Base-by-base conservation (phyloP, 208 protist genomes). In the Eutreptiella sp. region DNA sequence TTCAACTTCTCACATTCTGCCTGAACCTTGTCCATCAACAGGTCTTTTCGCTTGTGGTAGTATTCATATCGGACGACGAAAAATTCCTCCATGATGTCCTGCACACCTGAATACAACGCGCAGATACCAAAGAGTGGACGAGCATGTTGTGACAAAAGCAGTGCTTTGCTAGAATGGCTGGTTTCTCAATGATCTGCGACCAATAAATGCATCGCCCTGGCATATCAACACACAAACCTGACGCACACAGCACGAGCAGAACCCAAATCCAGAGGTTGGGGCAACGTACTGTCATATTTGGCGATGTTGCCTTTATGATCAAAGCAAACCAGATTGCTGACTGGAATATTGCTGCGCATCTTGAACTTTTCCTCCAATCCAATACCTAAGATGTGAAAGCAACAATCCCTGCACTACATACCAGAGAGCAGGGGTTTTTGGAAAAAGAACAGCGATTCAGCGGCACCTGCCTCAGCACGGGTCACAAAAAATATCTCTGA, bases 301-400 rank as follows among this genome's bases (percentile, higher is more conserved):
- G 73, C 88, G 46, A 99, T 92, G 45, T 88, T 73, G 2, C 87
- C 87, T 9, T 97, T 70, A 31, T 75, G 68, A 70, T 98, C 89
- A 72, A 99, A 99, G 24, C 97, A 79, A 42, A 95, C 88, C 80
- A 99, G 97, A 78, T 99, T 99, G 26, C 87, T 91, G 1, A 81
- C 82, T 43, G 84, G 79, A 39, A 98, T 75, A 29, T 77, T 86
- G 38, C 79, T 66, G 14, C 55, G 65, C 34, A 99, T 79, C 68
- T 96, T 90, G 45, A 99, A 80, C 53, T 77, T 71, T 48, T 97
- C 88, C 55, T 87, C 73, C 28, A 97, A 65, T 26, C 81, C 81
- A n/a, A n/a, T n/a, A n/a, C n/a, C n/a, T 23, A 23, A 47, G 9
- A 23, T 11, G 14, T n/a, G n/a, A 55, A 41, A 11, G 24, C 54